A percentile compares a stretch with the other conserved stretches of the same genome.
Conservation (phyloP, 225 moss, liverwort and hornwort species). For the Marchantia paleacea region DNA sequence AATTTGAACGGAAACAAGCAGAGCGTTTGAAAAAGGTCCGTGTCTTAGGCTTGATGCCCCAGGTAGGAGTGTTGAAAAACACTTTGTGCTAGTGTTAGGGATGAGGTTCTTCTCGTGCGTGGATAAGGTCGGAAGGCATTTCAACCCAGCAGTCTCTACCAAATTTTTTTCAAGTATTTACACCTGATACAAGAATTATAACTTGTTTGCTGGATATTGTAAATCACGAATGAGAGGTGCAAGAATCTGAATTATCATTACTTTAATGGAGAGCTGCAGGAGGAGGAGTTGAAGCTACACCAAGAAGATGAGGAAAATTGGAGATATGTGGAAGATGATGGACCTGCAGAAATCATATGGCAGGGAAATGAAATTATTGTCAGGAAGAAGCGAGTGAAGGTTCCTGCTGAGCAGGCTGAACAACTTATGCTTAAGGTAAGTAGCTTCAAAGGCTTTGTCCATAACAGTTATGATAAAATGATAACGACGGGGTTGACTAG, state of each 20-base stretch:
- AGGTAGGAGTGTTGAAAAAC: neutral
- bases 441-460: neutral
- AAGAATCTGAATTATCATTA: neutral
- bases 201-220: neutral
- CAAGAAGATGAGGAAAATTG: slow-evolving; percentile 56
- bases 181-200: no score
- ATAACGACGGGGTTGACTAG: neutral
- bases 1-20: slow-evolving; percentile 52
- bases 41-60: neutral
- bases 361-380: slow-evolving; percentile 94
- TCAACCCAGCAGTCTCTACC: neutral
- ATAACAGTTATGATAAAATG: neutral
- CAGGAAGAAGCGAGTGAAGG: slow-evolving; percentile 63
- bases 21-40: slow-evolving; percentile 33
- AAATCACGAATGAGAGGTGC: neutral
- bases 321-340: slow-evolving; percentile 84
- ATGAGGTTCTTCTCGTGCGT: neutral
- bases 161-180: no score
- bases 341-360: slow-evolving; percentile 96
- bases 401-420: slow-evolving; percentile 27
- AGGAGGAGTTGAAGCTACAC: slow-evolving; percentile 50
- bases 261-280: neutral
- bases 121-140: neutral
- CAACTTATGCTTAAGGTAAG: slow-evolving; percentile 21
- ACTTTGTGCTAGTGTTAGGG: neutral